phyloP scores from a whole-genome alignment of 208 protist genomes.

The Crithidia bombi region DNA sequence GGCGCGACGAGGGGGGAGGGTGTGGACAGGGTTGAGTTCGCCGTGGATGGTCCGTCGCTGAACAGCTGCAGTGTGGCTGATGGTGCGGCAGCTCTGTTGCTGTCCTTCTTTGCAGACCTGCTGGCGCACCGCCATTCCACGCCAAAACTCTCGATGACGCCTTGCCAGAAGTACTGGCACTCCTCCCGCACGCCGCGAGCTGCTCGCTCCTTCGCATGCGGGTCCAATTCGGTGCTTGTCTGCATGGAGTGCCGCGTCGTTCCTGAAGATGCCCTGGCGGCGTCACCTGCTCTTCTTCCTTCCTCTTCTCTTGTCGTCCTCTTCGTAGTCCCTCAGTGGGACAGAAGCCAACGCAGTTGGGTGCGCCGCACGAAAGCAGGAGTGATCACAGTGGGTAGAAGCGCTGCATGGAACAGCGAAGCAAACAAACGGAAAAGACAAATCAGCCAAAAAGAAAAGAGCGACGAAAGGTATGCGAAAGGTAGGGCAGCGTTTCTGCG shows the following conservation, averaged over 20 bases:
- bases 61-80: neutral
- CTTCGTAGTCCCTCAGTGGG: too few relatives aligned
- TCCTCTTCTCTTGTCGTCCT: too few relatives aligned
- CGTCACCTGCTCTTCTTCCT: too few relatives aligned
- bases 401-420: too few relatives aligned
- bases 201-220: neutral
- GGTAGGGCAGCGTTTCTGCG: neutral
- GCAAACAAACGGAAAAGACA: neutral
- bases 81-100: neutral
- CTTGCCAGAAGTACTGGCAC: conserved; percentile 26
- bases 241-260: neutral
- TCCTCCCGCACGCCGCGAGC: conserved; percentile 19
- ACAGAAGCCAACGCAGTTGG: too few relatives aligned
- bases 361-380: too few relatives aligned
- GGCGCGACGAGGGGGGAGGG: neutral
- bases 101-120: neutral
- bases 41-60: too few relatives aligned
- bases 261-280: too few relatives aligned
- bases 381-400: too few relatives aligned
- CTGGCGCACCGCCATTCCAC: neutral
- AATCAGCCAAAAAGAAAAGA: conserved; percentile 2
- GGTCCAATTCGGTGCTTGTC: neutral
- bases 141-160: conserved; percentile 35
- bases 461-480: neutral
- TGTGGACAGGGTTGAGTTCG: too few relatives aligned